Evolutionary conservation across 257 asterid species (phyloP), one percentile per base, ranked within the genome.

Genomic region (Leptodermis oblonga): DNA sequence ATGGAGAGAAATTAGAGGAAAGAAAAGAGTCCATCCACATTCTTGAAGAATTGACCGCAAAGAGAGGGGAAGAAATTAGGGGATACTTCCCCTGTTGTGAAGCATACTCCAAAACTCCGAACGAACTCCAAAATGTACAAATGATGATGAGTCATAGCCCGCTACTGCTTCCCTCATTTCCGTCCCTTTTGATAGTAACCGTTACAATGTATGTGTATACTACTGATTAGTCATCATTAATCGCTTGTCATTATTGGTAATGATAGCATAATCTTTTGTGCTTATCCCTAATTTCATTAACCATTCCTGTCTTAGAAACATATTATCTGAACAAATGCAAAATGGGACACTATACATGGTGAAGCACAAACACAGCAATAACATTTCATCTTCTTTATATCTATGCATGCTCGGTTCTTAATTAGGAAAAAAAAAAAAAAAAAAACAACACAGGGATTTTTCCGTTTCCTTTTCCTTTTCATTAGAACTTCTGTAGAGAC

Each of bases 41-140:
- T n/a, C n/a, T n/a, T 49, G 79, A 86, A 86, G 82, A 84, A 91
- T 86, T 85, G 94, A 85, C 88, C 85, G 82, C 84, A 74, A 86
- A 86, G 87, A 76, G 85, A 81, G 92, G 90, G 69, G 46, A 6
- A 34, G 34, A 26, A 73, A 62, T 10, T 9, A 1, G 25, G 25
- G 28, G 9, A 11, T 25, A 41, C 64, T 72, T 22, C 76, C 85
- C 72, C 70, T 65, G 42, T 42, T 79, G 76, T 79, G 76, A 92
- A 89, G 92, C 90, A 82, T 89, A 74, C 87, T 80, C 79, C 85
- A 86, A 72, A 82, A 79, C 4, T 33, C 37, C 37, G 26, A 26
- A 56, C 43, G 14, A 59, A 59, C 15, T 59, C 42, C 43, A 33
- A 5, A 34, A 34, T 33, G 9, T 59, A 33, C 74, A 76, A 78